Evolutionary conservation across 2,329 filamentous ascomycete species (phyloP), one percentile per base, ranked within the genome.

Genomic region (Fusarium nygamai): DNA sequence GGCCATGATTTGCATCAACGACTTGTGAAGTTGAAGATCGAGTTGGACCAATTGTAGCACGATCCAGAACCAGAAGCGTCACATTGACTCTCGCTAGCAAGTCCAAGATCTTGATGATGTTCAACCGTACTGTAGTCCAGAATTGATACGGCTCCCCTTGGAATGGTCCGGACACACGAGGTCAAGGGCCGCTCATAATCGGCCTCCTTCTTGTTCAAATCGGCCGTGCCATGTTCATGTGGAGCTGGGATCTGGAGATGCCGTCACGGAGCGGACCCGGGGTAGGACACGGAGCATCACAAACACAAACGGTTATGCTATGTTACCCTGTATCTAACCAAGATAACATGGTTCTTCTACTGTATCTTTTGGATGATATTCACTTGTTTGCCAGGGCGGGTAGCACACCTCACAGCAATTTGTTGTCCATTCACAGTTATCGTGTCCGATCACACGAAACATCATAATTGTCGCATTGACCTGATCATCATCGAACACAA

Each of bases 31-130:
- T 56, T 46, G 14, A 17, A 72, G 68, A 72, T 64, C 63, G 20
- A 61, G 61, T 24, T 56, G 29, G 34, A 44, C 48, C 46, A 67
- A 70, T 61, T 22, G 60, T 75, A 57, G 61, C 68, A 70, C 61
- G 76, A 76, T 73, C 59, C 47, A 48, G 56, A 62, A 27, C 24
- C 46, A 66, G 50, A 76, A 76, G 34, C 76, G 73, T 78, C 76
- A 78, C 75, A 53, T 67, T 70, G 76, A 66, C 58, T 74, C 50
- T 69, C 61, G n/a, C 47, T 71, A 69, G 67, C 20, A 48, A n/a
- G 10, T 10, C 13, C 34, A 47, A 36, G 33, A 51, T 38, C 41
- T 38, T 59, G 56, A 50, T 59, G 8, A 36, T 59, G 38, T 8
- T 46, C n/a, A 44, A 20, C 38, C 22, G 6, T 33, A 24, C 29